Conservation (phyloP, 768 basidiomycete genomes). For the Psilocybe subaeruginosa region DNA sequence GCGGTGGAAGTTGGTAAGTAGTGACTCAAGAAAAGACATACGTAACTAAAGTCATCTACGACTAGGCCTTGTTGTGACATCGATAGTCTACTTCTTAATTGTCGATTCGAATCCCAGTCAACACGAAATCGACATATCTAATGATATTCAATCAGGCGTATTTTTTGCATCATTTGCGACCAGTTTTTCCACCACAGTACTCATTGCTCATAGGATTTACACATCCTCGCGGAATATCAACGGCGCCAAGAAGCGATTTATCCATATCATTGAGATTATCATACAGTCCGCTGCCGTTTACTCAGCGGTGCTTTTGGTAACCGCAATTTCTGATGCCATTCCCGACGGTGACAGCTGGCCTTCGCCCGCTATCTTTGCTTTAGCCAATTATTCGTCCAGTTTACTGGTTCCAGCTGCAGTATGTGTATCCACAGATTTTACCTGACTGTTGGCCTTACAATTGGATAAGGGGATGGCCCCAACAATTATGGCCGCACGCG, state of each 20-base stretch:
- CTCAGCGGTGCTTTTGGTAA: constrained; percentile 1
- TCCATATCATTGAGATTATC: not conserved
- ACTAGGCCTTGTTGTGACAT: not conserved
- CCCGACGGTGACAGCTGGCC: not conserved
- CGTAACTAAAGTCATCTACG: not conserved
- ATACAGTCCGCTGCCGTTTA: constrained; percentile 7
- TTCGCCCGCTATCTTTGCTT: not conserved
- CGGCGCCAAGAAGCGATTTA: not conserved
- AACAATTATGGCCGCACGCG: constrained; percentile 6
- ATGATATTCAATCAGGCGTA: not conserved
- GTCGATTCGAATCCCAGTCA: not conserved
- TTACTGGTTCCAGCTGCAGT: constrained; percentile 5
- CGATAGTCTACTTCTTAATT: not conserved
- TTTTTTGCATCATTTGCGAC: constrained; percentile 6
- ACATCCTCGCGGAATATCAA: not conserved
- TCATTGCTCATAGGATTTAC: constrained; percentile 4
- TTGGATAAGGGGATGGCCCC: constrained; percentile 2
- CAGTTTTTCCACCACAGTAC: not conserved
- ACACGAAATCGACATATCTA: not conserved
- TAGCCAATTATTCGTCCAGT: not conserved
- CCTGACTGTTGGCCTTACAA: not conserved
- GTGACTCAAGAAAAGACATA: not conserved
- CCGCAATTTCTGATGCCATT: not conserved
- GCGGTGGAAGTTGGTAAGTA: constrained; percentile 1
- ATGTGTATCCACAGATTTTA: not conserved